Evolutionary conservation across 306 rosid species (phyloP).

Genomic region (Trichosanthes truncata): DNA sequence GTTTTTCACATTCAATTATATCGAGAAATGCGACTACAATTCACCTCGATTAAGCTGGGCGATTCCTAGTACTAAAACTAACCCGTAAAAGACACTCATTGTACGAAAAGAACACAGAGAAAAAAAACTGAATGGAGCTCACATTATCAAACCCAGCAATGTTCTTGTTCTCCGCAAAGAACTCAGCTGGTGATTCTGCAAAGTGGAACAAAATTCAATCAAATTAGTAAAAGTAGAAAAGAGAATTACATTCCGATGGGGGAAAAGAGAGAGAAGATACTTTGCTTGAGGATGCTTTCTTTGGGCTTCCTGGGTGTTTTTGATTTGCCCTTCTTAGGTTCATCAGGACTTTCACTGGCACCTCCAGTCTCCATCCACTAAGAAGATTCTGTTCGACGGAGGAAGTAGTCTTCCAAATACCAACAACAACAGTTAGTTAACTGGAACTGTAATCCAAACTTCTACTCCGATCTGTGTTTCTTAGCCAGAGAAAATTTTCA

Average conservation of each 20-base stretch:
- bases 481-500: not conserved
- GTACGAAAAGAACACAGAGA: not conserved
- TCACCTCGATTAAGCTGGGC: not conserved
- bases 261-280: constrained; percentile 31
- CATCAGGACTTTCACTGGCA: constrained; percentile 37
- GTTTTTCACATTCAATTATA: not conserved
- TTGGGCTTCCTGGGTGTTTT: constrained; percentile 60
- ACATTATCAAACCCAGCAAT: constrained; percentile 96
- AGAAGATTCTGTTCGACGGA: not conserved
- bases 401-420: not conserved
- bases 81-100: not conserved
- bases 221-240: not conserved
- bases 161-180: constrained; percentile 91
- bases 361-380: constrained; percentile 37
- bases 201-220: not conserved
- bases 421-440: not conserved
- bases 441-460: not conserved
- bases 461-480: not conserved
- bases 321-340: constrained; percentile 55
- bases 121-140: not conserved
- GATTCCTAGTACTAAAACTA: not conserved
- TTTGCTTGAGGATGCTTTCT: constrained; percentile 73
- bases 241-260: not conserved
- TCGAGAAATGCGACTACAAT: not conserved
- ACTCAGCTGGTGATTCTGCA: constrained; percentile 92